Conservation (phyloP, 352 stramenopile genomes). For the Lagenidium sp. region DNA sequence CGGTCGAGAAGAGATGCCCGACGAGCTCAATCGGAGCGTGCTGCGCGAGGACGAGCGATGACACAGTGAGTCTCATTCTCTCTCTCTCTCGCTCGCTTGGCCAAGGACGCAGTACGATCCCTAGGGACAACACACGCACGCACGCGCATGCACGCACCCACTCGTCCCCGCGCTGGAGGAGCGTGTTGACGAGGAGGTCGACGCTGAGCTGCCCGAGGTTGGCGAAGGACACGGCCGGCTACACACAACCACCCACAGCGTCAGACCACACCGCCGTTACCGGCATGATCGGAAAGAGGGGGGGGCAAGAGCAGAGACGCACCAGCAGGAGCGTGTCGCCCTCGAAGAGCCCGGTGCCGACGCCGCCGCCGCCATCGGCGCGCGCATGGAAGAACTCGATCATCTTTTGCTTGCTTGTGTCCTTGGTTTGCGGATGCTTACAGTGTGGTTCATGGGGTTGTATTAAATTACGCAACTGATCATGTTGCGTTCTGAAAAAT, state of each 20-base stretch:
- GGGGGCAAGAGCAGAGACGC: constrained; percentile 1
- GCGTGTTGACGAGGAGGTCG: constrained; percentile 70
- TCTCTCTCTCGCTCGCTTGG: no score
- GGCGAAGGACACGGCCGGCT: constrained; percentile 73
- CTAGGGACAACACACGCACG: background rate
- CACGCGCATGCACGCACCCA: constrained; percentile 22
- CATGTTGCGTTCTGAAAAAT: no score
- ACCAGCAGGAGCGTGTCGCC: constrained; percentile 52
- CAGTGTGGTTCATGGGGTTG: no score
- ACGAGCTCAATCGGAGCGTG: constrained; percentile 29
- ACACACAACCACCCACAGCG: background rate
- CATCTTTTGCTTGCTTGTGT: background rate
- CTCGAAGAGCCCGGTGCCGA: constrained; percentile 29
- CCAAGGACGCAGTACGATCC: background rate
- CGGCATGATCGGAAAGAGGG: background rate
- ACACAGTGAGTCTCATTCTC: background rate
- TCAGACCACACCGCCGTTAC: constrained; percentile 5
- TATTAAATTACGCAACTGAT: no score
- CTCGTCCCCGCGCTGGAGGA: constrained; percentile 33
- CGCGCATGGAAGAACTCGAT: constrained; percentile 43
- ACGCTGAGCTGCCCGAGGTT: constrained; percentile 74
- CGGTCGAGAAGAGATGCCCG: constrained; percentile 52
- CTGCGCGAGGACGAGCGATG: constrained; percentile 4
- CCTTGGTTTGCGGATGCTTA: no score
- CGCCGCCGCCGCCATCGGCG: constrained; percentile 16